These are phyloP conservation scores for Centaurea solstitialis DNA, from an alignment of 129 eudicot species.

Conservation along the genomic window DNA sequence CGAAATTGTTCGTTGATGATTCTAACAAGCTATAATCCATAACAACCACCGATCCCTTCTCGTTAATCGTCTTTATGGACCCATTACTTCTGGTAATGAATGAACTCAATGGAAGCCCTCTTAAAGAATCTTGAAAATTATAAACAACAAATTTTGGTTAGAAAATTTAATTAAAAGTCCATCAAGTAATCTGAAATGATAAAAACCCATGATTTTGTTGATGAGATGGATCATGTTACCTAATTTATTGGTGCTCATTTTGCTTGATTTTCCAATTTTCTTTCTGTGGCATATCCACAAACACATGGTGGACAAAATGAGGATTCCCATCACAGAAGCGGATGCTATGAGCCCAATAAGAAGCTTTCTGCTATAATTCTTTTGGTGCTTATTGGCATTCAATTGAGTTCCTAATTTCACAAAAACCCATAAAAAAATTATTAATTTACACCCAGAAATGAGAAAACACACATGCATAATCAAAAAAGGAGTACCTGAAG, in stretches of 20 bases:
- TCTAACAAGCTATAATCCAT: slow-evolving; percentile 63
- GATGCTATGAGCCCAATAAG: slow-evolving; percentile 46
- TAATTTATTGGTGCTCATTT: slow-evolving; percentile 25
- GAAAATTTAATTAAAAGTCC: not conserved
- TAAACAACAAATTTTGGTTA: slow-evolving; percentile 13
- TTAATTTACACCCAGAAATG: slow-evolving; percentile 14
- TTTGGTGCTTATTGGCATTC: slow-evolving; percentile 21
- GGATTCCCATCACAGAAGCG: slow-evolving; percentile 39
- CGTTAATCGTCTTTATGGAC: slow-evolving; percentile 25
- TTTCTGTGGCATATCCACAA: slow-evolving; percentile 54
- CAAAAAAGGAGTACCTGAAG: slow-evolving; percentile 45
- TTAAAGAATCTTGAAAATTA: slow-evolving; percentile 28
- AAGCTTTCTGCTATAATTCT: slow-evolving; percentile 40
- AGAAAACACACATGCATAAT: not conserved
- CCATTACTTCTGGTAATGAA: slow-evolving; percentile 31
- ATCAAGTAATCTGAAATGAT: not conserved
- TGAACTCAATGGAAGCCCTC: slow-evolving; percentile 38
- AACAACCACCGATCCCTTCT: slow-evolving; percentile 37
- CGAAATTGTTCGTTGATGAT: slow-evolving; percentile 54
- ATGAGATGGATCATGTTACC: slow-evolving; percentile 28
- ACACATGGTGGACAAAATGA: slow-evolving; percentile 34
- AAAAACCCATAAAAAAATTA: slow-evolving; percentile 1
- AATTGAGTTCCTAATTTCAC: slow-evolving; percentile 28
- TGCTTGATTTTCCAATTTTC: slow-evolving; percentile 32
- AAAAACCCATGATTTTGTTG: slow-evolving; percentile 10